phyloP scores from a whole-genome alignment of 2,329 filamentous ascomycete species.

The Trichoderma koningii region DNA sequence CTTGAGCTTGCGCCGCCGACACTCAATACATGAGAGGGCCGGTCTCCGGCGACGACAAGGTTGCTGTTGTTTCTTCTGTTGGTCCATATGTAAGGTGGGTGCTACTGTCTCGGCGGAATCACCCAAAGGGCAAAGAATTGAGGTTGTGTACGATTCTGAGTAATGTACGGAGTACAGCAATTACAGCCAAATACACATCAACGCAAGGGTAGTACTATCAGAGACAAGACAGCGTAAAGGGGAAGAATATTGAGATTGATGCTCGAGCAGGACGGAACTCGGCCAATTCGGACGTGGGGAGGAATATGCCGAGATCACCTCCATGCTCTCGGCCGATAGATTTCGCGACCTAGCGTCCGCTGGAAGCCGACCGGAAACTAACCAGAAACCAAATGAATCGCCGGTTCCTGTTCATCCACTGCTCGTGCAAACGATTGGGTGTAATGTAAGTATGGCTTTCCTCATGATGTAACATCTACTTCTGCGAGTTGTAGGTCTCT shows the following conservation, averaged over 20 bases:
- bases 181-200: background rate
- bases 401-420: background rate
- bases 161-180: background rate
- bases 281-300: constrained; percentile 1
- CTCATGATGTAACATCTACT: background rate
- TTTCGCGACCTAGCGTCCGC: background rate
- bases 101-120: constrained; percentile 10
- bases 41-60: constrained; percentile 36
- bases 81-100: background rate
- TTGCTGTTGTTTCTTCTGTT: background rate
- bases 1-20: constrained; percentile 60
- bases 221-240: background rate
- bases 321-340: constrained; percentile 1
- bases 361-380: background rate
- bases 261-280: background rate
- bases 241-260: background rate
- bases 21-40: constrained; percentile 56
- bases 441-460: too few relatives aligned
- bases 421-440: too few relatives aligned
- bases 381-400: background rate
- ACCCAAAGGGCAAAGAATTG: background rate
- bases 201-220: too few relatives aligned
- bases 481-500: background rate
- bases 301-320: background rate
- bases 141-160: background rate